Base-by-base conservation (phyloP, 1,139 yeast genomes). In the Yamadazyma triangularis region DNA sequence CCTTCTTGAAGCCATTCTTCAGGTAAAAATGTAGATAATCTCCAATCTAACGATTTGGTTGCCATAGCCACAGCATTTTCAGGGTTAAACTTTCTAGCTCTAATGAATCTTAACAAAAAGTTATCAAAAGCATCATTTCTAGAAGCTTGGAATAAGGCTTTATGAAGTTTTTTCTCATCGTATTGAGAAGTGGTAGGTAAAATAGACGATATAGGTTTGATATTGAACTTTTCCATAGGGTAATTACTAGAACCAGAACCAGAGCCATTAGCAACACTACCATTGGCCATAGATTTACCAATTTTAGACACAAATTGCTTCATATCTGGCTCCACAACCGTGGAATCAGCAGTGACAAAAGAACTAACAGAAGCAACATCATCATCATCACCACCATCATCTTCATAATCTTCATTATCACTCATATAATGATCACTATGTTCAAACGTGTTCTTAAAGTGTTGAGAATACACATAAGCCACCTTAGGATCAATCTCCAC, bases 31-130 rank as follows among this genome's bases (percentile, higher is more conserved):
- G 30, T 36, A 23, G 52, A 48, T 13, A 34, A 29, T 42, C 71
- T 56, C 74, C 74, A 68, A 31, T 60, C 47, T 33, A 64, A 47
- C 4, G 70, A 60, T 35, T 60, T 61, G 23, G 48, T 25, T 21
- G 60, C 39, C 73, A 68, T 67, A 3, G 39, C 46, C 24, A 66
- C 28, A 2, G 62, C 57, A 30, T 56, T 53, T 16, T 56, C 56
- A 14, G 57, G 40, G 25, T 60, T 53, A 51, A 60, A 62, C 41
- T 66, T 66, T 46, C 74, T 64, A 22, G 74, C 74, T 35, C 73
- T 53, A 20, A 66, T 47, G 29, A 59, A 68, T 34, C 63, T 52
- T 38, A 64, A 56, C 4, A 60, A 15, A 30, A 50, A 48, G 38
- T 64, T 63, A 40, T 68, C 73, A 14, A 54, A 34, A 29, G 60